phyloP scores from a whole-genome alignment of 208 protist species.

The Endotrypanum monterogeii region DNA sequence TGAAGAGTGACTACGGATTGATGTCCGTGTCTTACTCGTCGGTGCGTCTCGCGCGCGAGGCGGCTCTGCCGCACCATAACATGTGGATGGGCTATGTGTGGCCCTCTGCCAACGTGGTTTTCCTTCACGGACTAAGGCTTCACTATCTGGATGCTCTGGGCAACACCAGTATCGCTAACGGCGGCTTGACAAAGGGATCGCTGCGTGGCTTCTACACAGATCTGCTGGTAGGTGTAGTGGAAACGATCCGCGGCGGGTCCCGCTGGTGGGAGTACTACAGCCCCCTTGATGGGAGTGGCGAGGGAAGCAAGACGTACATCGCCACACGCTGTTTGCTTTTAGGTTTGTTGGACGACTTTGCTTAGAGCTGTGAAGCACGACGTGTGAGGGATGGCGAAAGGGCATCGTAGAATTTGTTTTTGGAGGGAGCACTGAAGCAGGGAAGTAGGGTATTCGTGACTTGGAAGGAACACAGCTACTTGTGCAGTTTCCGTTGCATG shows the following conservation, averaged over 20 bases:
- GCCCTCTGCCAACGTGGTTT: conserved; percentile 65
- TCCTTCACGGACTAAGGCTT: conserved; percentile 62
- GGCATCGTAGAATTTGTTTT: background rate
- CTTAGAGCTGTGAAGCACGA: conserved; percentile 18
- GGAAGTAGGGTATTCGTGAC: background rate
- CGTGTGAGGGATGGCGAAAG: background rate
- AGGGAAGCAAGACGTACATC: conserved; percentile 80
- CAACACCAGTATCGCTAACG: conserved; percentile 4
- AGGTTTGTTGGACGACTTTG: conserved; percentile 57
- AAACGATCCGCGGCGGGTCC: conserved; percentile 41
- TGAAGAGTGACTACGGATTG: conserved; percentile 63
- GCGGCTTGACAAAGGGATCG: conserved; percentile 8
- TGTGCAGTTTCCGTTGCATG: background rate
- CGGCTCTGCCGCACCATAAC: conserved; percentile 54
- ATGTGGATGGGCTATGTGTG: conserved; percentile 76
- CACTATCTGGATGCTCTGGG: conserved; percentile 49
- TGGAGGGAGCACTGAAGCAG: background rate
- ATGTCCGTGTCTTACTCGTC: conserved; percentile 78
- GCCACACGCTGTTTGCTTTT: conserved; percentile 60
- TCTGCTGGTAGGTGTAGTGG: conserved; percentile 43
- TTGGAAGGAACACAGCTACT: background rate
- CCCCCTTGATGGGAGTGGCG: conserved; percentile 62
- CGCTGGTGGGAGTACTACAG: conserved; percentile 78
- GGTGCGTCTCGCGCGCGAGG: conserved; percentile 53
- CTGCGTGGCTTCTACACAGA: conserved; percentile 42